Conservation (phyloP, 2,329 filamentous ascomycete genomes). For the Lecanicillium sp. region DNA sequence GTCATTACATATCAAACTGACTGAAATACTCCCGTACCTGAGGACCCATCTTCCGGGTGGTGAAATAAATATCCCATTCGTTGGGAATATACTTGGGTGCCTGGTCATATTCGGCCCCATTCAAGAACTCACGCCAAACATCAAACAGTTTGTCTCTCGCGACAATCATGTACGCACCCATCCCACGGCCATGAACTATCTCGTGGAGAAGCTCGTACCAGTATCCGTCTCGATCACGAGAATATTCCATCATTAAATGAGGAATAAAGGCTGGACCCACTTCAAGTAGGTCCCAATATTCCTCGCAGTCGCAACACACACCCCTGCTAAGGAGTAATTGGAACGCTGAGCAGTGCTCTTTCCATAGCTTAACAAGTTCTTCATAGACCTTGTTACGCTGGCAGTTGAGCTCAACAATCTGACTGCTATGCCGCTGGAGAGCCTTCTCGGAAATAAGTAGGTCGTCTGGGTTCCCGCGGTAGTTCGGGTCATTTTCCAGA, state of each 20-base stretch:
- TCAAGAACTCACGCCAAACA: conserved; percentile 4
- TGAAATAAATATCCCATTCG: conserved; percentile 7
- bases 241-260: conserved; percentile 8
- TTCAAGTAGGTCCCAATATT: conserved; percentile 7
- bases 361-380: neutral
- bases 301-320: conserved; percentile 1
- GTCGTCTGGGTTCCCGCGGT: conserved; percentile 1
- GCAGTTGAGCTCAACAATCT: conserved; percentile 3
- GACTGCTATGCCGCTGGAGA: neutral
- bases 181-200: conserved; percentile 8
- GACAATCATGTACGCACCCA: conserved; percentile 3
- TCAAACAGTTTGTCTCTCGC: conserved; percentile 2
- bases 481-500: conserved; percentile 1
- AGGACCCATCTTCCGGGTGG: conserved; percentile 1
- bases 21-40: conserved; percentile 2
- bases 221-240: conserved; percentile 5
- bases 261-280: conserved; percentile 5
- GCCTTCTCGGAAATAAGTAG: conserved; percentile 3
- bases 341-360: neutral
- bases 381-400: conserved; percentile 3
- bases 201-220: conserved; percentile 10
- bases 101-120: conserved; percentile 2
- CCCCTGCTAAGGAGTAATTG: neutral
- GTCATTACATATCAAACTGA: neutral
- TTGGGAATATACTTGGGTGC: conserved; percentile 7